Conservation (phyloP, 2,329 filamentous ascomycete species). For the Colletotrichum sp. region DNA sequence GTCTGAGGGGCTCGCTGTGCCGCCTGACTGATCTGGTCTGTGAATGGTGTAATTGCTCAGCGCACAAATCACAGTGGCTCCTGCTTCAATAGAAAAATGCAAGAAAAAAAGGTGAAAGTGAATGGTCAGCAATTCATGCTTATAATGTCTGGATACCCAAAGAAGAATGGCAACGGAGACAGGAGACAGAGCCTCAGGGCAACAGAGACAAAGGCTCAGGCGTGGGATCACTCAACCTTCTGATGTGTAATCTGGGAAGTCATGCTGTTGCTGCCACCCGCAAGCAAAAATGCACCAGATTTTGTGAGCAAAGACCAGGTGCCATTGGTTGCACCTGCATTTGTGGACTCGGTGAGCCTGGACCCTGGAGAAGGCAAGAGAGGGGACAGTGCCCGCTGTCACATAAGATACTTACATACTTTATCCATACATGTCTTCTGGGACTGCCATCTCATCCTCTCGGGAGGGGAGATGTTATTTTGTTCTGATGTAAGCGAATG, state of each 20-base stretch:
- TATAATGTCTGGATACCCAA: neutral
- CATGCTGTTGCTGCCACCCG: slow-evolving; percentile 6
- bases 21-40: neutral
- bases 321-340: slow-evolving; percentile 4
- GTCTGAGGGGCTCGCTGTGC: neutral
- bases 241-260: slow-evolving; percentile 13
- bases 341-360: slow-evolving; percentile 2
- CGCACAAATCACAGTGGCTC: slow-evolving; percentile 9
- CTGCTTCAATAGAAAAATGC: neutral
- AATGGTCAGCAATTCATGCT: slow-evolving; percentile 13
- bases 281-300: slow-evolving; percentile 18
- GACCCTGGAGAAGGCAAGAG: slow-evolving; percentile 6
- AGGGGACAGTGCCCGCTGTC: slow-evolving; percentile 7
- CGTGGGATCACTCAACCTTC: neutral
- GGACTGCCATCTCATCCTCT: neutral
- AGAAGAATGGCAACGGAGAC: neutral
- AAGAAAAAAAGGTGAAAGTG: neutral
- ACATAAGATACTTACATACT: neutral
- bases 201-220: neutral
- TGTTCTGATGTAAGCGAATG: neutral
- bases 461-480: neutral
- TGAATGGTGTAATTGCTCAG: slow-evolving; percentile 11
- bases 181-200: neutral
- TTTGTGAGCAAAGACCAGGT: slow-evolving; percentile 10
- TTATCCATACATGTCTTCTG: neutral